Evolutionary conservation across 305 asterid genomes (phyloP), one percentile per base, ranked within the genome.

Genomic region (Solanum hybrid): DNA sequence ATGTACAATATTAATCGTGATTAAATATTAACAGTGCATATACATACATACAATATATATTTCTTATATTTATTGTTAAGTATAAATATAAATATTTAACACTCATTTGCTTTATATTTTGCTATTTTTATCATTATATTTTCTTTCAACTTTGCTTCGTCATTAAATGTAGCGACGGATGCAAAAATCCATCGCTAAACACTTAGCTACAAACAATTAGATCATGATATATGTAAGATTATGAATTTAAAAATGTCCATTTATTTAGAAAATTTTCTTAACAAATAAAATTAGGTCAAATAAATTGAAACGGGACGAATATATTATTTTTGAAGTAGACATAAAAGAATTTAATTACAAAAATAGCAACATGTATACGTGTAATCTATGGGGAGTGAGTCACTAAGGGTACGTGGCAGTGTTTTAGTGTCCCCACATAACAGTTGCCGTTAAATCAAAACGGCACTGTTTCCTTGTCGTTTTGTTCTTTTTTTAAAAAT

Each of bases 341-440:
- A 20, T n/a, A 89, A 22, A 22, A 31, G 24, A 31, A 31, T 16
- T 14, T 75, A 16, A 31, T 31, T 32, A 4, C 9, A 7, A 7
- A 75, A 75, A 2, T 85, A 91, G 38, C 6, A 37, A 88, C 85
- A 85, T 9, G 14, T 29, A 91, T 92, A 94, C 95, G 94, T 92
- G 94, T 94, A 85, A 90, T 88, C 95, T 81, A 91, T 56, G 10
- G 26, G 86, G 88, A 79, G 90, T 89, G 92, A 77, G 92, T 91
- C 94, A 90, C 80, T 91, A 88, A 3, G 3, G 76, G 69, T 90
- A 89, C 92, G 96, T 93, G 94, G 93, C 92, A 51, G 24, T 92
- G 86, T 91, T 42, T 69, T 64, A 79, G 77, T 86, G 22, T 56
- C 88, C 88, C 91, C 88, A 86, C 89, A 9, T 90, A 20, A 90